Evolutionary conservation across 2,329 filamentous ascomycete genomes (phyloP).

Genomic region (Cladorrhinum sp.): DNA sequence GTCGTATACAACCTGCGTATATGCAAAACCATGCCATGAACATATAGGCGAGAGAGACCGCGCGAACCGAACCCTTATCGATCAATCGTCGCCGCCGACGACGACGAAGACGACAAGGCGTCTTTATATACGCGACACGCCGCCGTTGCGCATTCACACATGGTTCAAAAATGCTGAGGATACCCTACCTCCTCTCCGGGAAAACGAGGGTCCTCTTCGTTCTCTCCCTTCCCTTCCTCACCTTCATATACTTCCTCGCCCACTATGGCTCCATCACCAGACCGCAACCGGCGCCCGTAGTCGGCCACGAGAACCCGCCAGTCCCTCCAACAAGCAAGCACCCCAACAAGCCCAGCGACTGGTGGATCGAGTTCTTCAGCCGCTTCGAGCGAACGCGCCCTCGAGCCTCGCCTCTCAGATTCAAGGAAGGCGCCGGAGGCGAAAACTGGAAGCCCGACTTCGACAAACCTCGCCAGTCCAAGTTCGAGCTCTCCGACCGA

Average conservation of each 20-base stretch:
- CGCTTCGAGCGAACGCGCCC: constrained; percentile 16
- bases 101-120: too few relatives aligned
- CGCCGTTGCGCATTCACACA: too few relatives aligned
- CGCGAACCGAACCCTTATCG: too few relatives aligned
- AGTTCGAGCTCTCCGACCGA: constrained; percentile 9
- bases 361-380: constrained; percentile 20
- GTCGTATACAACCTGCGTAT: too few relatives aligned
- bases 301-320: too few relatives aligned
- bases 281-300: not conserved
- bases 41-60: not conserved
- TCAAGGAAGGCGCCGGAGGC: not conserved
- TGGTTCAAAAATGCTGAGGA: not conserved
- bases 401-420: not conserved
- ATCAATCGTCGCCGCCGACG: too few relatives aligned
- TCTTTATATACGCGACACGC: too few relatives aligned
- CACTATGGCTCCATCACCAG: not conserved
- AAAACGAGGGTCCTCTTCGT: not conserved
- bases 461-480: constrained; percentile 4
- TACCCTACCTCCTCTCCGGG: not conserved
- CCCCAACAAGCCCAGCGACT: constrained; percentile 7
- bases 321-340: too few relatives aligned
- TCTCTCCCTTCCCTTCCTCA: not conserved
- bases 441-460: constrained; percentile 1
- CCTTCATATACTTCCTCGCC: not conserved
- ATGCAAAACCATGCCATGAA: not conserved